A percentile compares a stretch with the other conserved stretches of the same genome.
Evolutionary conservation across 257 asterid species (phyloP).

Genomic region (Ligustrum vulgare): DNA sequence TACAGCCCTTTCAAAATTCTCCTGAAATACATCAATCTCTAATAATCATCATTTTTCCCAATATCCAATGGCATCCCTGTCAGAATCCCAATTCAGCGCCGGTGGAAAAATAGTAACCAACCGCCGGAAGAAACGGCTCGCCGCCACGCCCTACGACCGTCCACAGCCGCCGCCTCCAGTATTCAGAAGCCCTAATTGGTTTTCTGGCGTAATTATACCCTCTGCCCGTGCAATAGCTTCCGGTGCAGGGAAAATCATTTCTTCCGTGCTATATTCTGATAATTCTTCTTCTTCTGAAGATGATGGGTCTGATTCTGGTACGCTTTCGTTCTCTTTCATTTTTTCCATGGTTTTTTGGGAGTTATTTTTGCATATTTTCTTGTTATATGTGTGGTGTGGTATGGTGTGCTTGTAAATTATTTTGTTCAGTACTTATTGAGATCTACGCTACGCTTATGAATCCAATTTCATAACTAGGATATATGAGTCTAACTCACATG

Average conservation of each 20-base stretch:
- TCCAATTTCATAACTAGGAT: background rate
- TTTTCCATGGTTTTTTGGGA: background rate
- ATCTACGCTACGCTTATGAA: background rate
- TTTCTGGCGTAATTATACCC: slow-evolving; percentile 35
- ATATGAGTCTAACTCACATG: background rate
- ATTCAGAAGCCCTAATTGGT: slow-evolving; percentile 34
- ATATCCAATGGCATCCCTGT: slow-evolving; percentile 17
- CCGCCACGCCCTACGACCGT: slow-evolving; percentile 42
- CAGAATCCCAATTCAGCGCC: slow-evolving; percentile 26
- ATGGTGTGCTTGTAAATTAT: background rate
- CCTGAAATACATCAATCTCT: background rate
- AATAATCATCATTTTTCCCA: background rate
- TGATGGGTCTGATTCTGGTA: slow-evolving; percentile 45
- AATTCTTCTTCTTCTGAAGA: slow-evolving; percentile 50
- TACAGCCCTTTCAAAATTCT: background rate
- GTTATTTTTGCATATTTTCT: background rate
- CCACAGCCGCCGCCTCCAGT: slow-evolving; percentile 33
- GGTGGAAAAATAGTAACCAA: slow-evolving; percentile 44
- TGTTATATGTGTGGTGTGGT: background rate
- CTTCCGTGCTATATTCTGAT: slow-evolving; percentile 53
- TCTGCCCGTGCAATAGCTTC: slow-evolving; percentile 48
- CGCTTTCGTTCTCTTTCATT: background rate
- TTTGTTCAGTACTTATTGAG: background rate
- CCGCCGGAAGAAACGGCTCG: slow-evolving; percentile 29
- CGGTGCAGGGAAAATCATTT: slow-evolving; percentile 70